phyloP scores from a whole-genome alignment of 176 grass and related monocot genomes.

The Tuctoria greenei region DNA sequence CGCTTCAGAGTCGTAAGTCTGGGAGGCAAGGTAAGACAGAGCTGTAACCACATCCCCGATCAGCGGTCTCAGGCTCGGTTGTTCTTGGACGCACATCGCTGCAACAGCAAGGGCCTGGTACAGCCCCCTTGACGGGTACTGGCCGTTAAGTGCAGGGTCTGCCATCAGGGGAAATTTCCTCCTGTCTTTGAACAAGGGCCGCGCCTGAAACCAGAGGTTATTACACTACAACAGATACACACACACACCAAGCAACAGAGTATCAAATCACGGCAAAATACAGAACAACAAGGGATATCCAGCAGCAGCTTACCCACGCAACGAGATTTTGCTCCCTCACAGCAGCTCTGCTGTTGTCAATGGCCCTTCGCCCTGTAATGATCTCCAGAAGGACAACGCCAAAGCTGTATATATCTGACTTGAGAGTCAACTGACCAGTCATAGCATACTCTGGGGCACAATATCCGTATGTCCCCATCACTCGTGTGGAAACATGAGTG shows the following conservation, averaged over 20 bases:
- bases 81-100: conserved; percentile 92
- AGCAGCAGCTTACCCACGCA: conserved; percentile 48
- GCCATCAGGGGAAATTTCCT: conserved; percentile 80
- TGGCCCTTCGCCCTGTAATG: conserved; percentile 57
- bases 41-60: conserved; percentile 84
- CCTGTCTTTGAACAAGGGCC: conserved; percentile 87
- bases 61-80: conserved; percentile 68
- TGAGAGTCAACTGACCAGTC: conserved; percentile 58
- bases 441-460: conserved; percentile 67
- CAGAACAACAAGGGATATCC: background rate
- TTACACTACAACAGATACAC: conserved; percentile 15
- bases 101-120: conserved; percentile 84
- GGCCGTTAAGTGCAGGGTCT: conserved; percentile 65
- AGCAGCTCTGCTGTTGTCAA: conserved; percentile 49
- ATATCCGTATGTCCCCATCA: conserved; percentile 72
- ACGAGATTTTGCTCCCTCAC: conserved; percentile 64
- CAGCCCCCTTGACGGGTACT: conserved; percentile 61
- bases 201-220: conserved; percentile 54
- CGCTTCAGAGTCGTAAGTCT: conserved; percentile 51
- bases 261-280: background rate
- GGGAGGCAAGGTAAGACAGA: conserved; percentile 72
- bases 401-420: conserved; percentile 64
- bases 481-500: conserved; percentile 63
- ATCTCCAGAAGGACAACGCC: conserved; percentile 62
- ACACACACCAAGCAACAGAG: background rate